Conservation (phyloP, 495 filamentous ascomycete species). For the Podospora pseudocomata region DNA sequence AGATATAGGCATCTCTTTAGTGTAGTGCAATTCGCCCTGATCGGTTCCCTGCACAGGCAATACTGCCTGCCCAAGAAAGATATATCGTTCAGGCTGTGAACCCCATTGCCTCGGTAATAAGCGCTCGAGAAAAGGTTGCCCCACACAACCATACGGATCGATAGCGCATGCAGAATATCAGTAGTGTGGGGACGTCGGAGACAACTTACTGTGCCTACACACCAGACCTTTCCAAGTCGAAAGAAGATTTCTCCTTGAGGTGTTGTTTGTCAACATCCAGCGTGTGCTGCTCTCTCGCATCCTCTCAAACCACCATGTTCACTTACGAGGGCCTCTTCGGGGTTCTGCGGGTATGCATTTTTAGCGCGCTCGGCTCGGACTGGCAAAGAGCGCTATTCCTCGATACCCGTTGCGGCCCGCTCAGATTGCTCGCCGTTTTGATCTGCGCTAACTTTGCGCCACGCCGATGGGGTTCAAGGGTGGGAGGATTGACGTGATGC, state of each 20-base stretch:
- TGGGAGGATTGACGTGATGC: background rate
- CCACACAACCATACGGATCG: background rate
- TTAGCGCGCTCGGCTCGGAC: background rate
- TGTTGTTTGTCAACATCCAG: too few species aligned
- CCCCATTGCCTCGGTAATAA: background rate
- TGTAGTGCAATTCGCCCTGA: too few species aligned
- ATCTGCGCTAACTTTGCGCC: background rate
- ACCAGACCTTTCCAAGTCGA: too few species aligned
- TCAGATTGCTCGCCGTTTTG: slow-evolving; percentile 1
- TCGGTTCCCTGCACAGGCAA: too few species aligned
- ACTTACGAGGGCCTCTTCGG: too few species aligned
- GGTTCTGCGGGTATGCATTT: background rate
- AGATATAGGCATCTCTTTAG: too few species aligned
- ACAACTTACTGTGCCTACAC: too few species aligned
- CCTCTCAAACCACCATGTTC: background rate
- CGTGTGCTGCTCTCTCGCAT: background rate
- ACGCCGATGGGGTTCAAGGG: background rate
- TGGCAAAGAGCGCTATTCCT: background rate
- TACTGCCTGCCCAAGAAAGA: too few species aligned
- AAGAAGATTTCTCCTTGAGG: too few species aligned
- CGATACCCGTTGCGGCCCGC: slow-evolving; percentile 1
- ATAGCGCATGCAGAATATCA: background rate
- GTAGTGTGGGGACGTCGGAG: background rate
- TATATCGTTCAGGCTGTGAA: too few species aligned
- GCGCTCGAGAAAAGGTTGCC: background rate